Percentiles rank a stretch among this genome's conserved stretches.
phyloP scores from a whole-genome alignment of 139 green algal genomes.

The Coccomyxa sp. region DNA sequence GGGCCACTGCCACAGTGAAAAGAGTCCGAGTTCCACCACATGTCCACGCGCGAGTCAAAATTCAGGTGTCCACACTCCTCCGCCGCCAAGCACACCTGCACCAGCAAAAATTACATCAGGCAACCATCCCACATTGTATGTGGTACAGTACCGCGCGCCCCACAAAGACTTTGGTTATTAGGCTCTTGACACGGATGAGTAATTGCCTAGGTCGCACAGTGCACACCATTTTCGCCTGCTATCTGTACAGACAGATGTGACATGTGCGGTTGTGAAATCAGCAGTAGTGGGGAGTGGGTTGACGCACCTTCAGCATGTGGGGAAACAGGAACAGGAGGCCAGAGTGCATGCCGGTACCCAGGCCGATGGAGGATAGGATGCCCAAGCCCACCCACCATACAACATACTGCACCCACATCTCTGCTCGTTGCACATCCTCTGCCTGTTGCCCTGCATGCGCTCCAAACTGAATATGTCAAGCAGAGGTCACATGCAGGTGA shows the following conservation, averaged over 20 bases:
- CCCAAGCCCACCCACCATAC: conserved; percentile 87
- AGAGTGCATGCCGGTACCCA: conserved; percentile 91
- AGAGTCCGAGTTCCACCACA: conserved; percentile 69
- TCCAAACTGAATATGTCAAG: background rate
- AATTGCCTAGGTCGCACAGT: too few species aligned
- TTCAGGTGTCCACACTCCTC: conserved; percentile 74
- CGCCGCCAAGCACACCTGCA: conserved; percentile 77
- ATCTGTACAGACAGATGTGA: too few species aligned
- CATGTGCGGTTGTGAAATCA: too few species aligned
- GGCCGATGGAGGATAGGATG: conserved; percentile 83
- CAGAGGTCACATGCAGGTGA: background rate
- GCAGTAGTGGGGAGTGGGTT: too few species aligned
- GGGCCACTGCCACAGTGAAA: conserved; percentile 65
- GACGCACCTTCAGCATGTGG: conserved; percentile 92
- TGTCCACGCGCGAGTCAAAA: conserved; percentile 71
- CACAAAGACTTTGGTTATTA: too few species aligned
- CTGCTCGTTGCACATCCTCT: conserved; percentile 17
- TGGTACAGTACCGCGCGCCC: too few species aligned
- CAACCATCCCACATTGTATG: background rate
- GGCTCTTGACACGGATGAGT: too few species aligned
- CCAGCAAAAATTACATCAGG: background rate
- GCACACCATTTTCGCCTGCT: too few species aligned
- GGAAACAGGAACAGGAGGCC: conserved; percentile 92
- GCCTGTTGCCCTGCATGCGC: conserved; percentile 1
- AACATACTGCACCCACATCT: conserved; percentile 56